phyloP scores from a whole-genome alignment of 2,329 filamentous ascomycete species.

The Ambrosiella xylebori region DNA sequence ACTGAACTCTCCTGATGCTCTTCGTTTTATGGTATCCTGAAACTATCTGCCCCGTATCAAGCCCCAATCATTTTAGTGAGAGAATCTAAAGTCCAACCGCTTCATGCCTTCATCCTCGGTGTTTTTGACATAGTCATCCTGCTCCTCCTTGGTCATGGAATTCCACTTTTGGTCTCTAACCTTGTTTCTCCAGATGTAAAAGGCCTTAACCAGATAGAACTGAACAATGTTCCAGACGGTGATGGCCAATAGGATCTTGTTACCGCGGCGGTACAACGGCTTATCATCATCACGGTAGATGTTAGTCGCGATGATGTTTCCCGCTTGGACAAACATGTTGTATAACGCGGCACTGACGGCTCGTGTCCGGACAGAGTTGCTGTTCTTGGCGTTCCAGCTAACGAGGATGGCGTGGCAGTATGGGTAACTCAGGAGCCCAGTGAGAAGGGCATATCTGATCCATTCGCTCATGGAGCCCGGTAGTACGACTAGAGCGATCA shows the following conservation, averaged over 20 bases:
- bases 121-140: slow-evolving; percentile 29
- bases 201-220: slow-evolving; percentile 28
- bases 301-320: slow-evolving; percentile 28
- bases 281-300: slow-evolving; percentile 39
- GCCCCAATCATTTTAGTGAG: slow-evolving; percentile 21
- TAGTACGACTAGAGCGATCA: slow-evolving; percentile 27
- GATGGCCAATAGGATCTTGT: slow-evolving; percentile 31
- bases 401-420: slow-evolving; percentile 32
- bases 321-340: slow-evolving; percentile 30
- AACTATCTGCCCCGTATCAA: neutral
- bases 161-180: slow-evolving; percentile 27
- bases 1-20: neutral
- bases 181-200: slow-evolving; percentile 31
- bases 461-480: slow-evolving; percentile 23
- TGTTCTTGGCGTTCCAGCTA: slow-evolving; percentile 30
- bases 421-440: slow-evolving; percentile 28
- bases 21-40: neutral
- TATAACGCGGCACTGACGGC: slow-evolving; percentile 31
- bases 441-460: slow-evolving; percentile 24
- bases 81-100: slow-evolving; percentile 37
- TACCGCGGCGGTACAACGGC: slow-evolving; percentile 33
- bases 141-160: slow-evolving; percentile 27
- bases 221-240: slow-evolving; percentile 29
- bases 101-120: slow-evolving; percentile 36
- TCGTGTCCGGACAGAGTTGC: slow-evolving; percentile 30